Evolutionary conservation across 2,329 filamentous ascomycete species (phyloP).

Genomic region (Epichloe uncinata): DNA sequence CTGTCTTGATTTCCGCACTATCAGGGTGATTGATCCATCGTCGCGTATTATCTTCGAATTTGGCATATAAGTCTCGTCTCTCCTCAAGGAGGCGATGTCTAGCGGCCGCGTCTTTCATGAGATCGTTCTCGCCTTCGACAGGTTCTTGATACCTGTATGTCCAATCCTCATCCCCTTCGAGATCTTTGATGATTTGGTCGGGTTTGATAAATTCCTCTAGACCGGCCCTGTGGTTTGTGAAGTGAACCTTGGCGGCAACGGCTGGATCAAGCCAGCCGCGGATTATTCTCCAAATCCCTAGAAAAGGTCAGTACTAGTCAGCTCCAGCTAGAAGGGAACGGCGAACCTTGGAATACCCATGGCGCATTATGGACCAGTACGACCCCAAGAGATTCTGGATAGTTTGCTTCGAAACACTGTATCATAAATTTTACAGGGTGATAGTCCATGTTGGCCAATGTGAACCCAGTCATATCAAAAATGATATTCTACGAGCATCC

Average conservation of each 20-base stretch:
- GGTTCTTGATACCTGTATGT: slow-evolving; percentile 74
- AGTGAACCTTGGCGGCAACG: slow-evolving; percentile 86
- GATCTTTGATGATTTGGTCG: slow-evolving; percentile 61
- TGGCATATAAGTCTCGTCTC: slow-evolving; percentile 51
- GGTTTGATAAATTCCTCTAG: slow-evolving; percentile 62
- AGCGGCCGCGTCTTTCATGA: slow-evolving; percentile 52
- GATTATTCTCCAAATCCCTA: slow-evolving; percentile 92
- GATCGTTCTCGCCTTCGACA: slow-evolving; percentile 57
- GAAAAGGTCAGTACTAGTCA: slow-evolving; percentile 2
- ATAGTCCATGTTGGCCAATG: slow-evolving; percentile 96
- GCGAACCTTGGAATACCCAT: slow-evolving; percentile 83
- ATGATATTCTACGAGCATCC: slow-evolving; percentile 54
- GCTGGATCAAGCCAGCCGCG: slow-evolving; percentile 94
- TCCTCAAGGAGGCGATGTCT: slow-evolving; percentile 50
- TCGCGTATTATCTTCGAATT: slow-evolving; percentile 62
- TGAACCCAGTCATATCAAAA: slow-evolving; percentile 93
- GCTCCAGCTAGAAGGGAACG: slow-evolving; percentile 2
- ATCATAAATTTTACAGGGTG: slow-evolving; percentile 98
- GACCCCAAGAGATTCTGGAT: slow-evolving; percentile 80
- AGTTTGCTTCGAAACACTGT: slow-evolving; percentile 97
- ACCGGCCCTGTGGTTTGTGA: slow-evolving; percentile 71
- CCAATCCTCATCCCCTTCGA: slow-evolving; percentile 80
- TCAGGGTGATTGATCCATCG: slow-evolving; percentile 51
- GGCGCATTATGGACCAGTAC: slow-evolving; percentile 93
- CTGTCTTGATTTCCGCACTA: slow-evolving; percentile 34